A percentile compares a stretch with the other conserved stretches of the same genome.
phyloP scores from a whole-genome alignment of 1,139 yeast species.

The Suhomyces terraborum region DNA sequence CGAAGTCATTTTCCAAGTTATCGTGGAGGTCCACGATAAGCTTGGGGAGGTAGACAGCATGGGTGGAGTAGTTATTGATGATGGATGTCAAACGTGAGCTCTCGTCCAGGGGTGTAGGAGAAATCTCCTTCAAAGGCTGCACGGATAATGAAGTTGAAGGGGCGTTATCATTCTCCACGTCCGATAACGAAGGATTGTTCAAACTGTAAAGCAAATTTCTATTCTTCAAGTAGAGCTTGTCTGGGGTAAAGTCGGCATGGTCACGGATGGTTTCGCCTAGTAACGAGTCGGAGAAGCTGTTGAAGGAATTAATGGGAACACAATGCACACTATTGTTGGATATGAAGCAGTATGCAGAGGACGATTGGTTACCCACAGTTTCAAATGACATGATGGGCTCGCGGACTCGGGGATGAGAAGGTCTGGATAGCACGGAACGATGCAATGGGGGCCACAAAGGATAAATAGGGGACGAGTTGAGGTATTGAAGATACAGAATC shows the following conservation, averaged over 20 bases:
- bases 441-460: too few species aligned
- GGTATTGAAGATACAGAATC: too few species aligned
- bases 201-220: slow-evolving; percentile 43
- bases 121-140: neutral
- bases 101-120: neutral
- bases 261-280: slow-evolving; percentile 16
- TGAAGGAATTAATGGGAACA: slow-evolving; percentile 36
- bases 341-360: slow-evolving; percentile 45
- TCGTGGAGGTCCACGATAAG: slow-evolving; percentile 36
- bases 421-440: slow-evolving; percentile 1
- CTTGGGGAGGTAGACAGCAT: slow-evolving; percentile 44
- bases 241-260: slow-evolving; percentile 23
- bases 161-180: slow-evolving; percentile 37
- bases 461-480: too few species aligned
- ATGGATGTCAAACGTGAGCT: slow-evolving; percentile 19
- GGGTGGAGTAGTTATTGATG: slow-evolving; percentile 33
- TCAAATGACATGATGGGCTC: slow-evolving; percentile 7
- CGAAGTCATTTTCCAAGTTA: slow-evolving; percentile 32
- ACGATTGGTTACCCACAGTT: slow-evolving; percentile 9
- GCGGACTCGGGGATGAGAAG: too few species aligned
- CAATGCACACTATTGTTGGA: slow-evolving; percentile 42
- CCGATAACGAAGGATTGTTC: slow-evolving; percentile 48
- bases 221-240: slow-evolving; percentile 35
- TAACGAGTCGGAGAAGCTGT: slow-evolving; percentile 15
- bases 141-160: slow-evolving; percentile 5